Evolutionary conservation across 169 alveolate genomes (phyloP), one percentile per base, ranked within the genome.

Genomic region (Eimeria necatrix): DNA sequence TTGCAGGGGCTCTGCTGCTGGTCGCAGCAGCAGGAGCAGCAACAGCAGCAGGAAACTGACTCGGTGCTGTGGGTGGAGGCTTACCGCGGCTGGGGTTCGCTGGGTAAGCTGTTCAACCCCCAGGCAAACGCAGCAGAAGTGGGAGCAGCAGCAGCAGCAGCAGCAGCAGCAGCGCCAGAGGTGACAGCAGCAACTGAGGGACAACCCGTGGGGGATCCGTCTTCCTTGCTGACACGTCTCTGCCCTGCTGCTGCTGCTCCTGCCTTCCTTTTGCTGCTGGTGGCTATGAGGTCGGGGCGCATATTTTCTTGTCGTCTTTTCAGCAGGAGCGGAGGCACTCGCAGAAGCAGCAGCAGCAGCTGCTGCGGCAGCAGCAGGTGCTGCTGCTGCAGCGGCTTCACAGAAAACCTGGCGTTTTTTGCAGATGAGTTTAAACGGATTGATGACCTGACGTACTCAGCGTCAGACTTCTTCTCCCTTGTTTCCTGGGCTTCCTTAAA

Each of bases 231-330:
- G 46, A 6, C 24, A 41, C 64, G 87, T 16, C 61, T 76, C 0
- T 46, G 32, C 3, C 61, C 87, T 48, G 56, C 87, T 32, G 87
- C 87, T 76, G 87, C 87, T 9, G 87, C 87, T 5, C 87, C 87
- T 9, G 56, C 14, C 26, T 76, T 76, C 24, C 22, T 76, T 22
- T 20, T 76, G 64, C 87, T 76, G 87, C 87, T 76, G 87, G 3
- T 76, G 0, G 87, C 87, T 18, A 76, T 76, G 87, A 5, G 24
- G 46, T 76, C 87, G 18, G 87, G 87, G 4, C 14, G 87, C 4
- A 49, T 76, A 5, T 76, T 76, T 32, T 18, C 64, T 6, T 76
- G 87, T 46, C 87, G 87, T 48, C 87, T 64, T 64, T 24, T 5
- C n/a, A n/a, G n/a, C n/a, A n/a, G n/a, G n/a, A n/a, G n/a, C n/a